phyloP scores from a whole-genome alignment of 495 filamentous ascomycete species.

The Tirmania nivea region DNA sequence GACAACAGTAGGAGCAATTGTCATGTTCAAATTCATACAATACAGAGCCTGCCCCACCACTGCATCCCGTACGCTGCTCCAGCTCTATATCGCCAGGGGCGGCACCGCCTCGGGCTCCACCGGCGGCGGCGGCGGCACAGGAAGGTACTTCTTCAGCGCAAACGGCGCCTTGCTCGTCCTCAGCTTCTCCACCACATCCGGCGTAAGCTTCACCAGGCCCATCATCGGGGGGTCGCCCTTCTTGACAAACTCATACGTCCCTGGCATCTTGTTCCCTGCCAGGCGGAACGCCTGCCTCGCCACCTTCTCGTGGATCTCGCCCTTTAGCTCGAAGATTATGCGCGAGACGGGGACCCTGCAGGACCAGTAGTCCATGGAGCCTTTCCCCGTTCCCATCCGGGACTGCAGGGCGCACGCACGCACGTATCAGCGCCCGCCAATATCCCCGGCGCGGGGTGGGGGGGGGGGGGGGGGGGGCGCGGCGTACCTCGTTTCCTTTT shows the following conservation, averaged over 20 bases:
- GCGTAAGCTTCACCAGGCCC: conserved; percentile 65
- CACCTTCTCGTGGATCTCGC: conserved; percentile 81
- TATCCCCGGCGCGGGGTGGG: background rate
- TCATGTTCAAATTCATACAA: too few species aligned
- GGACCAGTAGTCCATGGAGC: conserved; percentile 91
- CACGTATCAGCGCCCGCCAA: background rate
- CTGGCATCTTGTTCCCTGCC: conserved; percentile 86
- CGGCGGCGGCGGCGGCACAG: background rate
- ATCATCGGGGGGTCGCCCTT: conserved; percentile 82
- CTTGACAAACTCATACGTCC: conserved; percentile 79
- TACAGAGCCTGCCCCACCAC: too few species aligned
- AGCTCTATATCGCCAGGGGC: too few species aligned
- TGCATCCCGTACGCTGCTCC: too few species aligned
- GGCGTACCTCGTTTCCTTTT: conserved; percentile 65
- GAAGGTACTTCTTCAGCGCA: conserved; percentile 2
- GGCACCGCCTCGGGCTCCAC: too few species aligned
- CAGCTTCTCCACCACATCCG: conserved; percentile 13
- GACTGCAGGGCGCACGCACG: conserved; percentile 21
- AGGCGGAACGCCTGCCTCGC: conserved; percentile 83
- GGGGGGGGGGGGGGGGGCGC: background rate
- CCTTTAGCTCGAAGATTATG: conserved; percentile 79
- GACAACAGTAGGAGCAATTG: too few species aligned
- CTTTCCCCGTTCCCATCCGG: conserved; percentile 98
- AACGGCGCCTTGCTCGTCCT: conserved; percentile 8
- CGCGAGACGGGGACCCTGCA: conserved; percentile 66